These are phyloP conservation scores for Durio zibethinus DNA, from an alignment of 345 rosid species.

Conservation along the genomic window DNA sequence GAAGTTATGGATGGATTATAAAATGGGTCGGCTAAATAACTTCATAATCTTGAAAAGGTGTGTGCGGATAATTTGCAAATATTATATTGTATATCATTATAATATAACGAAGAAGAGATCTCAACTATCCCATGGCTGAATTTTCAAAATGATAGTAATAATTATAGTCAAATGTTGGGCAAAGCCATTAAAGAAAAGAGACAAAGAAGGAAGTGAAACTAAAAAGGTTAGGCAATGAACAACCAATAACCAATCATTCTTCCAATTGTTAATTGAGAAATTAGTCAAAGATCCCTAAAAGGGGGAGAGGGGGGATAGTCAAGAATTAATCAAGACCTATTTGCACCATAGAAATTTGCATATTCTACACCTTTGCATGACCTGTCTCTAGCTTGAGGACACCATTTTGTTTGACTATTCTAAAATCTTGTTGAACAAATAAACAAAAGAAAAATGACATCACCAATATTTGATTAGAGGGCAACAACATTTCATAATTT, in stretches of 20 bases:
- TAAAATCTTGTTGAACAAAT: too few relatives aligned
- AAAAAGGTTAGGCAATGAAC: background rate
- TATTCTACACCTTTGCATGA: background rate
- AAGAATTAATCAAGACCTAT: background rate
- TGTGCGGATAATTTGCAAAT: background rate
- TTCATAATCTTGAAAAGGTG: background rate
- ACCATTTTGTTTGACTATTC: too few relatives aligned
- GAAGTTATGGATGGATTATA: too few relatives aligned
- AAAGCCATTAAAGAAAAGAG: background rate
- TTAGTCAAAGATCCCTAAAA: background rate
- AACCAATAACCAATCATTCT: background rate
- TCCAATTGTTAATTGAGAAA: background rate
- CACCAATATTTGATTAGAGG: too few relatives aligned
- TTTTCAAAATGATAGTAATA: background rate
- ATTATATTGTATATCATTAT: background rate
- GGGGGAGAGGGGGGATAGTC: background rate
- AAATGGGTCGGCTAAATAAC: background rate
- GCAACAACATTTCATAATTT: too few relatives aligned
- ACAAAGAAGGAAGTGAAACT: background rate
- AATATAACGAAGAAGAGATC: background rate
- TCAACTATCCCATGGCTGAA: slow-evolving; percentile 2
- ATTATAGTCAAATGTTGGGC: background rate
- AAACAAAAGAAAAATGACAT: too few relatives aligned
- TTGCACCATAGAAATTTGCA: background rate
- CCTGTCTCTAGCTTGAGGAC: background rate